Evolutionary conservation across 768 basidiomycete species (phyloP).

Genomic region (Calocera cornea): DNA sequence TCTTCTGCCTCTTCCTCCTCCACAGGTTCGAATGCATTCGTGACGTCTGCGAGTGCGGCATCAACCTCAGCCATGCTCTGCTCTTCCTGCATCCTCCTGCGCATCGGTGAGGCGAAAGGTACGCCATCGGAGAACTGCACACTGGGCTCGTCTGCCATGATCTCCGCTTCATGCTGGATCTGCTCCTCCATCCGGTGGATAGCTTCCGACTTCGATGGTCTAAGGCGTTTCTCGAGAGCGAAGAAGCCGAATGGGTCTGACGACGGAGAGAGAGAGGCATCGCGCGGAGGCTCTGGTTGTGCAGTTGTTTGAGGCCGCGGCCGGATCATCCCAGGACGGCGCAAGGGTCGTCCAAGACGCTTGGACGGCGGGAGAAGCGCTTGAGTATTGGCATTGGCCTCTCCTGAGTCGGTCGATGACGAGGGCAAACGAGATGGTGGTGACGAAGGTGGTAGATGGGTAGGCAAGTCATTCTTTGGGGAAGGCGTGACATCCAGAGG

Average conservation of each 20-base stretch:
- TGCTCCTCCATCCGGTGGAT: neutral
- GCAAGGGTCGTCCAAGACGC: neutral
- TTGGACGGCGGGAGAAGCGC: neutral
- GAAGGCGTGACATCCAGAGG: neutral
- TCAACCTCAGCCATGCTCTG: conserved; percentile 1
- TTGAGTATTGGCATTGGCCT: neutral
- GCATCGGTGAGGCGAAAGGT: neutral
- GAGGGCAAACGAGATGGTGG: neutral
- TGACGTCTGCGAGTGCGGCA: neutral
- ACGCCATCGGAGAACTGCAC: neutral
- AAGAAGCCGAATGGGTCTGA: conserved; percentile 1
- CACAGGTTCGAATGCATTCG: neutral
- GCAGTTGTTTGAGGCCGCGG: neutral
- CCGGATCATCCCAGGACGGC: neutral
- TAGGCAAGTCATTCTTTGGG: neutral
- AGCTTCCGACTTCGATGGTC: neutral
- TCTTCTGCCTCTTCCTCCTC: neutral
- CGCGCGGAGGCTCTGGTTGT: neutral
- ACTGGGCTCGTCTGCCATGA: neutral
- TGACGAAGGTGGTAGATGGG: neutral
- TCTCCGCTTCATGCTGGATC: neutral
- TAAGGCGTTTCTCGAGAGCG: neutral
- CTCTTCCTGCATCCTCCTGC: neutral
- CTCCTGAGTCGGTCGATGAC: neutral
- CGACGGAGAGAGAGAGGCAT: neutral